Evolutionary conservation across 495 filamentous ascomycete genomes (phyloP).

Genomic region (Podospora pseudoanserina): DNA sequence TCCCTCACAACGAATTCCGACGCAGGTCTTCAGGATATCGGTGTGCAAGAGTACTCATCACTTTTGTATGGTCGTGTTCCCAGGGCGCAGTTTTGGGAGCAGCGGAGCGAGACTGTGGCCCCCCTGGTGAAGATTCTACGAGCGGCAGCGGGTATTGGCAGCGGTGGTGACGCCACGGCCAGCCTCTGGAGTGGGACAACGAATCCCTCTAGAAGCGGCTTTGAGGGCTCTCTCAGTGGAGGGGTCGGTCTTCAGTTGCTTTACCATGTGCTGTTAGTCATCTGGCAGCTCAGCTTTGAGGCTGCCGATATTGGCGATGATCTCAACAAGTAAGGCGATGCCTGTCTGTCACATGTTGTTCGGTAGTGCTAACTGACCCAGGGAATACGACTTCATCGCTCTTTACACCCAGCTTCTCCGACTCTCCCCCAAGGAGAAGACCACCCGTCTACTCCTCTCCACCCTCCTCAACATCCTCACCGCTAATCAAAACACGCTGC

Average conservation of each 20-base stretch:
- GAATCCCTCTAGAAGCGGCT: constrained; percentile 47
- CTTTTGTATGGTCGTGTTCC: constrained; percentile 72
- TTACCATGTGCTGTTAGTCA: constrained; percentile 85
- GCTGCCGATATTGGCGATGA: constrained; percentile 77
- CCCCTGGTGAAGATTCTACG: constrained; percentile 82
- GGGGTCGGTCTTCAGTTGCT: constrained; percentile 89
- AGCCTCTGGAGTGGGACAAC: constrained; percentile 62
- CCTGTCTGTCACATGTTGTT: background rate
- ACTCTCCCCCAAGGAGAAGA: constrained; percentile 96
- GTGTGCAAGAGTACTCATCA: constrained; percentile 84
- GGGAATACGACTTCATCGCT: constrained; percentile 87
- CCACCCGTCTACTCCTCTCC: constrained; percentile 83
- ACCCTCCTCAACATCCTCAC: constrained; percentile 81
- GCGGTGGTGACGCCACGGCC: constrained; percentile 59
- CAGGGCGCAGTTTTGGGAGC: constrained; percentile 83
- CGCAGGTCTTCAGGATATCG: constrained; percentile 90
- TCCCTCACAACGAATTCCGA: constrained; percentile 69
- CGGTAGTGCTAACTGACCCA: constrained; percentile 29
- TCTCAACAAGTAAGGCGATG: constrained; percentile 66
- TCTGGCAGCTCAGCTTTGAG: constrained; percentile 97
- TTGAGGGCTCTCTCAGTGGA: constrained; percentile 66
- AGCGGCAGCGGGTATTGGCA: constrained; percentile 66
- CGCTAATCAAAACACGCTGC: constrained; percentile 70
- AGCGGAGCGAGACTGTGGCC: constrained; percentile 74
- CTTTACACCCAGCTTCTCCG: constrained; percentile 87